These are phyloP conservation scores for Penstemon eatonii DNA, from an alignment of 257 asterid species.

Conservation along the genomic window DNA sequence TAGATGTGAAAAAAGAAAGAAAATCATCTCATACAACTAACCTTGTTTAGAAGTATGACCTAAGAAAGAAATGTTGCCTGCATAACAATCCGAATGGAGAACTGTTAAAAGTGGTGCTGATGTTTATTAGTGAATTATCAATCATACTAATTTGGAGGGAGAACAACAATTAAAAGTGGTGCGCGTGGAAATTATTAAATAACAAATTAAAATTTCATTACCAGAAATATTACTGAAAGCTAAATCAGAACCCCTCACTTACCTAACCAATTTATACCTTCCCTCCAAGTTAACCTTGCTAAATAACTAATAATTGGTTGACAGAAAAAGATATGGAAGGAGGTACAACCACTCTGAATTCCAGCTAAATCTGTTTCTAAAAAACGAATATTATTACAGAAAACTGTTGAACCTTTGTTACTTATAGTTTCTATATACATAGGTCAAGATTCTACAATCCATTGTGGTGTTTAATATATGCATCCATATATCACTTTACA, in stretches of 20 bases:
- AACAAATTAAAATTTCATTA: too few relatives aligned
- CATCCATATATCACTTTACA: slow-evolving; percentile 5
- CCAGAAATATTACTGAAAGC: background rate
- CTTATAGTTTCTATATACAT: background rate
- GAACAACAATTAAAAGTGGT: too few relatives aligned
- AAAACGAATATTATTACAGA: background rate
- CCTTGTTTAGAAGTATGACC: slow-evolving; percentile 58
- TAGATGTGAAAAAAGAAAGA: slow-evolving; percentile 1
- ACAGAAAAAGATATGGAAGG: background rate
- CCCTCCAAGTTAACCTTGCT: background rate
- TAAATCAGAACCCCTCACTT: slow-evolving; percentile 7
- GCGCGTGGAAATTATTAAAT: too few relatives aligned
- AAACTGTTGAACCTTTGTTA: background rate
- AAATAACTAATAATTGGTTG: background rate
- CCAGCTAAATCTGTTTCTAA: background rate
- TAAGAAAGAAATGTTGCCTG: slow-evolving; percentile 62
- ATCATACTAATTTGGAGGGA: background rate
- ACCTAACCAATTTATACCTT: slow-evolving; percentile 1
- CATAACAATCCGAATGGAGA: slow-evolving; percentile 25
- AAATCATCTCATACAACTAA: slow-evolving; percentile 22
- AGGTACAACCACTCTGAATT: background rate
- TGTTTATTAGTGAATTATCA: background rate
- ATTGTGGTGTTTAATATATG: background rate
- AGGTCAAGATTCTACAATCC: slow-evolving; percentile 1
- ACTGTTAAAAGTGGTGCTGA: slow-evolving; percentile 11